phyloP scores from a whole-genome alignment of 495 filamentous ascomycete genomes.

The Xylaria castorea region DNA sequence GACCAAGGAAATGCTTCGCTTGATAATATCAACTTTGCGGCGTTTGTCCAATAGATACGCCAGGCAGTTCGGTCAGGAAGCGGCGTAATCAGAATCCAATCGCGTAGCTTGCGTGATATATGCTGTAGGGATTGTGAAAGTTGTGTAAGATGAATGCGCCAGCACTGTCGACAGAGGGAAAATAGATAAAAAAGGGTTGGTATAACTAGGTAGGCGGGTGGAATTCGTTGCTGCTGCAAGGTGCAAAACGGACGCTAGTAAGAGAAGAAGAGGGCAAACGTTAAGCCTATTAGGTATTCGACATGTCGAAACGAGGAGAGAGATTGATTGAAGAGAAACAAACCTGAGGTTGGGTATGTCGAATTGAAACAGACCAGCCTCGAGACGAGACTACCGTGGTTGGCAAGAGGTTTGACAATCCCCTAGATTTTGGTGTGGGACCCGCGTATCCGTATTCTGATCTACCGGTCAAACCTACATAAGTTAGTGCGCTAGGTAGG shows the following conservation, averaged over 20 bases:
- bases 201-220: background rate
- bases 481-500: background rate
- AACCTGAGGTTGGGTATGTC: constrained; percentile 21
- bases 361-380: constrained; percentile 18
- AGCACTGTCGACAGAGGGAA: constrained; percentile 18
- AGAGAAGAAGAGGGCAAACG: background rate
- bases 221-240: background rate
- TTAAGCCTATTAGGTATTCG: constrained; percentile 8
- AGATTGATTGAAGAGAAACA: background rate
- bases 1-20: background rate
- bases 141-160: constrained; percentile 8
- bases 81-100: background rate
- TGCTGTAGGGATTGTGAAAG: background rate
- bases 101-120: background rate
- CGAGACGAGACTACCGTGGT: constrained; percentile 1
- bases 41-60: background rate
- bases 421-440: background rate
- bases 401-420: background rate
- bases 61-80: background rate
- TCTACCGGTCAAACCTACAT: background rate
- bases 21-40: background rate
- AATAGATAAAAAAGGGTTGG: background rate
- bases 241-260: background rate
- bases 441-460: constrained; percentile 31
- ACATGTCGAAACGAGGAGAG: constrained; percentile 7